These are phyloP conservation scores for Blastobotrys arbuscula DNA, from an alignment of 1,139 yeast genomes.

Conservation along the genomic window DNA sequence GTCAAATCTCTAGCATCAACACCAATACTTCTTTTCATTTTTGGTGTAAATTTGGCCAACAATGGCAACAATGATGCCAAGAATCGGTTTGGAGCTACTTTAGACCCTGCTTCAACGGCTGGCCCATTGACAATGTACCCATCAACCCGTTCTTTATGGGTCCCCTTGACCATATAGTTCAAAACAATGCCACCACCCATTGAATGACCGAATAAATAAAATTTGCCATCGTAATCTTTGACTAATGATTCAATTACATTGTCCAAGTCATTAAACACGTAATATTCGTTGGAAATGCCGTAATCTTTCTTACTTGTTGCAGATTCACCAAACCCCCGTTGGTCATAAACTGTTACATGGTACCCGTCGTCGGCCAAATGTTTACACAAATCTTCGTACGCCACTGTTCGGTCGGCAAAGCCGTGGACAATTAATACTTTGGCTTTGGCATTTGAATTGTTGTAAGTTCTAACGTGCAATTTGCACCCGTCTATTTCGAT, in stretches of 20 bases:
- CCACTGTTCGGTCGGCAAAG: constrained; percentile 55
- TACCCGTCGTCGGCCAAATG: constrained; percentile 55
- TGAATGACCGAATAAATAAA: constrained; percentile 77
- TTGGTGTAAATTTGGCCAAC: constrained; percentile 49
- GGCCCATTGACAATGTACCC: constrained; percentile 67
- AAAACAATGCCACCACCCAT: constrained; percentile 90
- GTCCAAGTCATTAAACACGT: constrained; percentile 65
- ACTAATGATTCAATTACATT: constrained; percentile 42
- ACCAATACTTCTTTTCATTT: constrained; percentile 50
- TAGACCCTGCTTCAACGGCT: constrained; percentile 49
- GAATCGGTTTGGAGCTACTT: constrained; percentile 51
- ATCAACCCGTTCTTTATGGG: constrained; percentile 45
- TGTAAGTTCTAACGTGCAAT: constrained; percentile 21
- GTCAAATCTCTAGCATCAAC: constrained; percentile 53
- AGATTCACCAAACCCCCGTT: constrained; percentile 84
- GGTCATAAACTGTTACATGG: constrained; percentile 75
- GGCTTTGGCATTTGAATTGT: constrained; percentile 39
- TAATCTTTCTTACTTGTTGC: constrained; percentile 43
- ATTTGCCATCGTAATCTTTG: constrained; percentile 37
- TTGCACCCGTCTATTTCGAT: constrained; percentile 19
- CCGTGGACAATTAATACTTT: constrained; percentile 61
- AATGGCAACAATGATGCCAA: constrained; percentile 44
- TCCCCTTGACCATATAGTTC: constrained; percentile 70
- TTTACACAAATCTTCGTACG: constrained; percentile 56
- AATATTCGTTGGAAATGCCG: constrained; percentile 64